A percentile compares a stretch with the other conserved stretches of the same genome.
Conservation (phyloP, 176 grass and related monocot genomes). For the Panicum miliaceum region DNA sequence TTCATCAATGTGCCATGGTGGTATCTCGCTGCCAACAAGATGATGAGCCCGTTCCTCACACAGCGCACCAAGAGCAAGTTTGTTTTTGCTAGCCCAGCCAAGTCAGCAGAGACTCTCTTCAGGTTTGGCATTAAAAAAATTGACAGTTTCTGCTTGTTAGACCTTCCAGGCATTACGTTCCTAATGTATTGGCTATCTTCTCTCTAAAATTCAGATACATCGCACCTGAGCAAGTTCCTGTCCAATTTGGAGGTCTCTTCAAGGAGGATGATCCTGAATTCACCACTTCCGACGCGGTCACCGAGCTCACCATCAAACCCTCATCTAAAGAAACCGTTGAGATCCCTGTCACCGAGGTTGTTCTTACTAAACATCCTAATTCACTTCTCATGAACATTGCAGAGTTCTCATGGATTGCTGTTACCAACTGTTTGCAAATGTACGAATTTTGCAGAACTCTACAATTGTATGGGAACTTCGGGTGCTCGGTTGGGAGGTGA, state of each 20-base stretch:
- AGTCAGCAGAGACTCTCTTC: constrained; percentile 87
- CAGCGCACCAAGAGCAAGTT: constrained; percentile 99
- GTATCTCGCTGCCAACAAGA: constrained; percentile 86
- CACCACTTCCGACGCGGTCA: constrained; percentile 63
- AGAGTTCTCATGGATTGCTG: background rate
- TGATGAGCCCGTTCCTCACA: constrained; percentile 95
- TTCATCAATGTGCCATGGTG: constrained; percentile 99
- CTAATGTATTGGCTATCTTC: background rate
- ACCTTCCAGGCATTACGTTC: background rate
- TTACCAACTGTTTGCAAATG: background rate
- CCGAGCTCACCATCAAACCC: constrained; percentile 73
- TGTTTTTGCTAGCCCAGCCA: constrained; percentile 84
- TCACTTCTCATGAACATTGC: background rate
- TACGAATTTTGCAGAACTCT: constrained; percentile 52
- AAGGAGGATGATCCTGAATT: constrained; percentile 88
- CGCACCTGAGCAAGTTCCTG: constrained; percentile 82
- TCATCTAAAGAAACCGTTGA: constrained; percentile 79
- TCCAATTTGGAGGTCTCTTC: constrained; percentile 84
- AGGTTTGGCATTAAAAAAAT: constrained; percentile 36
- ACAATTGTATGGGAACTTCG: constrained; percentile 87
- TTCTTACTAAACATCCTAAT: background rate
- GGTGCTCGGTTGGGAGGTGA: constrained; percentile 83
- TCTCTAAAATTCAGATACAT: constrained; percentile 72
- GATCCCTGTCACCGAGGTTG: constrained; percentile 70
- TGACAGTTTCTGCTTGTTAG: background rate